A percentile compares a stretch with the other conserved stretches of the same genome.
phyloP scores from a whole-genome alignment of 306 rosid species.

The Styphnolobium japonicum region DNA sequence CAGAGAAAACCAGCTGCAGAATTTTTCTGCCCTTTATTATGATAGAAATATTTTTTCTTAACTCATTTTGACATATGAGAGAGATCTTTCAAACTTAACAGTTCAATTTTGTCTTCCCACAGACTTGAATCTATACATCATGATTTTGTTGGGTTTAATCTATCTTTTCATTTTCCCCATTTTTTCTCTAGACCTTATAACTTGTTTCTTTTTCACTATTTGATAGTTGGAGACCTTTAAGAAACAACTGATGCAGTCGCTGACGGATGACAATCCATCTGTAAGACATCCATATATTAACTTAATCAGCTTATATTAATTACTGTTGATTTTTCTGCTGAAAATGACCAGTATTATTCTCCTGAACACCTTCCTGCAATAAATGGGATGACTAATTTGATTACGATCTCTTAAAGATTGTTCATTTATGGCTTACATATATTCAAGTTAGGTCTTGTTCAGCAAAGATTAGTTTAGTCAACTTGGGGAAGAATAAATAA shows the following conservation, averaged over 20 bases:
- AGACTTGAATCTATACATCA: background rate
- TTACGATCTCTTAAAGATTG: too few relatives aligned
- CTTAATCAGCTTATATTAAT: conserved; percentile 3
- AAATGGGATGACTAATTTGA: too few relatives aligned
- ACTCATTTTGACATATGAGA: background rate
- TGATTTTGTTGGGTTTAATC: too few relatives aligned
- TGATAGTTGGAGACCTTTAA: conserved; percentile 90
- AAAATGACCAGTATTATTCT: background rate
- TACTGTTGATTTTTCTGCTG: conserved; percentile 4
- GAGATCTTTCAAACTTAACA: background rate
- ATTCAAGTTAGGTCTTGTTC: too few relatives aligned
- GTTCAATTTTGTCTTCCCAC: background rate
- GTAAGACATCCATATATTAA: conserved; percentile 52
- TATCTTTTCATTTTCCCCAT: background rate
- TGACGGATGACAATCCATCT: conserved; percentile 72
- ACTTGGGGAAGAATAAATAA: too few relatives aligned
- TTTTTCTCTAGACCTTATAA: background rate
- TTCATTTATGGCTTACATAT: too few relatives aligned
- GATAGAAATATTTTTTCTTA: background rate
- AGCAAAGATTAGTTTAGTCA: too few relatives aligned
- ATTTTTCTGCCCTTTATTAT: background rate
- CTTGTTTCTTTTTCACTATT: background rate
- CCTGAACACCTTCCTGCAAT: background rate
- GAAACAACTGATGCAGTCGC: conserved; percentile 87
- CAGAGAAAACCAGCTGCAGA: background rate